Base-by-base conservation (phyloP, 2,329 filamentous ascomycete genomes). In the Verticillium isaacii region DNA sequence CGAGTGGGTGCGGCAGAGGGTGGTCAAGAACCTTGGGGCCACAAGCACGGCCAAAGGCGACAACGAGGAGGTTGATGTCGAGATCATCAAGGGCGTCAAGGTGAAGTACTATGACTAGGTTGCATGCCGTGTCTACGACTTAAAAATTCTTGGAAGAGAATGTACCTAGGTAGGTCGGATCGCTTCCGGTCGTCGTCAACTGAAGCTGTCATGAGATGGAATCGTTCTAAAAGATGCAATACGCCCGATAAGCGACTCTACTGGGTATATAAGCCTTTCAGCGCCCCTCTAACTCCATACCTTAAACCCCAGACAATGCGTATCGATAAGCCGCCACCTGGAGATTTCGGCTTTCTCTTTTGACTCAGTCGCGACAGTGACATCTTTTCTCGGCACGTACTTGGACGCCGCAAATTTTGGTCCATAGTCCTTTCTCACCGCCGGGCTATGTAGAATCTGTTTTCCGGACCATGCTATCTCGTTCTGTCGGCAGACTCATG, bases 401-500 rank as follows among this genome's bases (percentile, higher is more conserved):
- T 23, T 32, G 12, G 25, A 32, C 54, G 29, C 32, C 15, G 45
- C 45, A 23, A 29, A 9, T 9, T 25, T 23, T 23, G n/a, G n/a
- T 3, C 19, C 45, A n/a, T 25, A 32, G 23, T 17, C 14, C 54
- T 56, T 19, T 19, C 32, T 17, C 14, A 17, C 29, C 29, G 54
- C 25, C 17, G 54, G 52, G 25, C 23, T 34, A 64, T 64, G 61
- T 62, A 60, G 56, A 29, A 55, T 12, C 17, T 15, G 23, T 37
- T 32, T 61, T 60, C 41, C 57, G 58, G 45, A 71, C 64, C 58
- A 77, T 78, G 72, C 67, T 75, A 56, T 67, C 62, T 39, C 69
- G 67, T 57, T 62, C 72, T 23, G 58, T 82, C 58, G 78, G 78
- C 74, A 75, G 79, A 74, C 80, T 77, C 72, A 91, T 90, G 86